Evolutionary conservation across 2,329 filamentous ascomycete genomes (phyloP).

Genomic region (Ophiostoma perfectum): DNA sequence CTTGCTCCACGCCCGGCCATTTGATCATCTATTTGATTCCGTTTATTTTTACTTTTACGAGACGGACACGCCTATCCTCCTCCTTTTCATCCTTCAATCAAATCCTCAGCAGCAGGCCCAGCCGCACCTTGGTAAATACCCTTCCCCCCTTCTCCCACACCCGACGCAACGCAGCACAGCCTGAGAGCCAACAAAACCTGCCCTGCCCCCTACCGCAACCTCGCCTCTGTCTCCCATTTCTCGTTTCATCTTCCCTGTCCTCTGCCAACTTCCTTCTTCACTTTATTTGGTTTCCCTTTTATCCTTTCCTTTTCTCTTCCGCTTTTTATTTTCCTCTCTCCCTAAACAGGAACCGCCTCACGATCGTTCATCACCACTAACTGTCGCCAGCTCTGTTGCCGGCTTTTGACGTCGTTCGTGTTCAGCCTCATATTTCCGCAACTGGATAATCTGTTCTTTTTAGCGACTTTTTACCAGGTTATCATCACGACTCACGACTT

Average conservation of each 20-base stretch:
- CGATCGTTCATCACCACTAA: neutral
- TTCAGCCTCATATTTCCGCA: neutral
- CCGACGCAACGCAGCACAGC: constrained; percentile 13
- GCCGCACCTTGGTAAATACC: constrained; percentile 19
- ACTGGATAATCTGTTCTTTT: constrained; percentile 6
- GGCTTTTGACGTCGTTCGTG: constrained; percentile 15
- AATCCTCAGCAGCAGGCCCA: constrained; percentile 1
- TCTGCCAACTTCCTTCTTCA: constrained; percentile 4
- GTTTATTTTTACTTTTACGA: constrained; percentile 11
- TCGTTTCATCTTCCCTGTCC: constrained; percentile 9
- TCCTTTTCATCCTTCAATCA: neutral
- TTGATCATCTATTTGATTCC: neutral
- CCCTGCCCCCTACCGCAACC: constrained; percentile 10
- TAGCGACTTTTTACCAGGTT: constrained; percentile 16
- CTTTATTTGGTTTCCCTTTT: constrained; percentile 9
- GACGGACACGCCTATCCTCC: neutral
- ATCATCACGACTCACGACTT: constrained; percentile 18
- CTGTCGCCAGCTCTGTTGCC: neutral
- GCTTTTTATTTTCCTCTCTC: neutral
- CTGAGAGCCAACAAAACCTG: constrained; percentile 9
- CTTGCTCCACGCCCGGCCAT: neutral
- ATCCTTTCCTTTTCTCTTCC: constrained; percentile 3
- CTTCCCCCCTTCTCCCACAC: constrained; percentile 14
- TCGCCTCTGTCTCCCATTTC: constrained; percentile 4
- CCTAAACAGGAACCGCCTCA: neutral